These are phyloP conservation scores for Paxillus involutus DNA, from an alignment of 768 basidiomycete species.

Conservation along the genomic window DNA sequence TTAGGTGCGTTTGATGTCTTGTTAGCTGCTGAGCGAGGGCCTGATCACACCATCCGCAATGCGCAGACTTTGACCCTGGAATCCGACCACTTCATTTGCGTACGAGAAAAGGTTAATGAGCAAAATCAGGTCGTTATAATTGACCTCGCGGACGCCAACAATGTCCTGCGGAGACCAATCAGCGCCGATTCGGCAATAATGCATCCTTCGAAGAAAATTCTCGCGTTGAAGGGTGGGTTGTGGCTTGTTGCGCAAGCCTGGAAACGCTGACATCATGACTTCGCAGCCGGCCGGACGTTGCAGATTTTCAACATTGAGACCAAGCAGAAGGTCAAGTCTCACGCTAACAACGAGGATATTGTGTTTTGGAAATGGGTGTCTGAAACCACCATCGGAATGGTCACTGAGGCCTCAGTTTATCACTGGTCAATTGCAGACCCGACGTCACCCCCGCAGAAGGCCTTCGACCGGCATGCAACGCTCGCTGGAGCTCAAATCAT, in stretches of 20 bases:
- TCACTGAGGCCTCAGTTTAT: conserved; percentile 89
- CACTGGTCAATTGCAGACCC: conserved; percentile 84
- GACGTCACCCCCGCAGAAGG: conserved; percentile 82
- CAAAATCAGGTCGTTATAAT: conserved; percentile 99
- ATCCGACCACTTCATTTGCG: conserved; percentile 97
- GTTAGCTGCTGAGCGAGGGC: neutral
- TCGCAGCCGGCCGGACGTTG: conserved; percentile 83
- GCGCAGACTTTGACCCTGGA: conserved; percentile 87
- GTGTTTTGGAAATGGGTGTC: conserved; percentile 99
- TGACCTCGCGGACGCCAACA: conserved; percentile 95
- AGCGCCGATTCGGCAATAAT: conserved; percentile 99
- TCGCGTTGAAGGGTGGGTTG: conserved; percentile 81
- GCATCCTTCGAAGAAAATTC: conserved; percentile 95
- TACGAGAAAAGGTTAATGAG: conserved; percentile 93
- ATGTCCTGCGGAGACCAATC: conserved; percentile 93
- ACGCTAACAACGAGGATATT: conserved; percentile 90
- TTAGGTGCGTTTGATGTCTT: conserved; percentile 18
- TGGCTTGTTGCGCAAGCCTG: neutral
- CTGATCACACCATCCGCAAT: conserved; percentile 4
- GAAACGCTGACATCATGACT: conserved; percentile 9
- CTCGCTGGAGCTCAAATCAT: conserved; percentile 95
- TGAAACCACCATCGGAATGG: conserved; percentile 88
- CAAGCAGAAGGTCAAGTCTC: conserved; percentile 97
- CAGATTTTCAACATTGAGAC: conserved; percentile 98
- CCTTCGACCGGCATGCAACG: conserved; percentile 96